Conservation (phyloP, 495 filamentous ascomycete species). For the Articulospora tetracladia region DNA sequence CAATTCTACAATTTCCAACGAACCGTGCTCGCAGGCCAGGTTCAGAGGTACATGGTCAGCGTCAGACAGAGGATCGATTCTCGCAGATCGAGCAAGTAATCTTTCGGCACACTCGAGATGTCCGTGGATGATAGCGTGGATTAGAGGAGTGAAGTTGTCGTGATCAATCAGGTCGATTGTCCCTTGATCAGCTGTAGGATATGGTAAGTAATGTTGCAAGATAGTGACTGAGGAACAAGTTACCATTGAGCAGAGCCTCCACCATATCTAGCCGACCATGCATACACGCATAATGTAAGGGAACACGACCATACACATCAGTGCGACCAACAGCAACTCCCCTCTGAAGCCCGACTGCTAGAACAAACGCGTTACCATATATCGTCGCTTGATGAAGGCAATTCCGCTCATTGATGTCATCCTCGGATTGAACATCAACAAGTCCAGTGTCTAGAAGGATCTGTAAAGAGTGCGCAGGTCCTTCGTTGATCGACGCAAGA, state of each 20-base stretch:
- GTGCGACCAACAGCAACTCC: constrained; percentile 71
- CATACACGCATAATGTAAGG: constrained; percentile 94
- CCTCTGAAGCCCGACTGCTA: constrained; percentile 65
- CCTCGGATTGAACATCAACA: constrained; percentile 82
- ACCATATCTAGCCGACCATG: constrained; percentile 87
- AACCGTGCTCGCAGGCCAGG: constrained; percentile 89
- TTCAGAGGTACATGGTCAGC: constrained; percentile 93
- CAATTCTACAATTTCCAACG: constrained; percentile 73
- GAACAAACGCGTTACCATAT: constrained; percentile 73
- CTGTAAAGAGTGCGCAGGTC: constrained; percentile 70
- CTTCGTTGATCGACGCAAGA: constrained; percentile 80
- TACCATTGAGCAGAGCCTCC: constrained; percentile 60
- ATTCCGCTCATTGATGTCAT: constrained; percentile 96
- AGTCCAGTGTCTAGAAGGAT: constrained; percentile 74
- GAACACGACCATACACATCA: constrained; percentile 92
- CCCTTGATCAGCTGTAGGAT: constrained; percentile 35
- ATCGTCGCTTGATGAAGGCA: constrained; percentile 94
- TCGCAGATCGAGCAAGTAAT: constrained; percentile 66
- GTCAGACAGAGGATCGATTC: constrained; percentile 76
- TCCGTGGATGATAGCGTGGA: constrained; percentile 88
- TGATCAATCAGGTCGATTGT: constrained; percentile 87
- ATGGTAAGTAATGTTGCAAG: not conserved
- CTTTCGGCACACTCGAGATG: constrained; percentile 73
- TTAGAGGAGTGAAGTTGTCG: constrained; percentile 94
- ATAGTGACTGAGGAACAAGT: not conserved